phyloP scores from a whole-genome alignment of 371 early-diverging fungal species.

The Lichtheimia hyalospora region DNA sequence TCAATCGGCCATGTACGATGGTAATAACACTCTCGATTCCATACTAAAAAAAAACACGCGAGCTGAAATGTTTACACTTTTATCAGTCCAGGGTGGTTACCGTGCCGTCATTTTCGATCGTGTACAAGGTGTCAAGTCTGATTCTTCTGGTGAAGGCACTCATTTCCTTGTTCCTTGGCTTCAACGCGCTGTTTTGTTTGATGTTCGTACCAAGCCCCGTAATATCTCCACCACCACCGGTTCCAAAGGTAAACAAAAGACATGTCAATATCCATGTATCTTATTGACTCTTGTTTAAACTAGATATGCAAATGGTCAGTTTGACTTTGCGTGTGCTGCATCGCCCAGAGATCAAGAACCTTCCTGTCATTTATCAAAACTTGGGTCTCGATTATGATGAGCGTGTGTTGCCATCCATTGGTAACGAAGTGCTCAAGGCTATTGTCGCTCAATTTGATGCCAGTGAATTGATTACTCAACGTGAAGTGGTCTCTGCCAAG shows the following conservation, averaged over 20 bases:
- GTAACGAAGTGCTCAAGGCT: conserved; percentile 98
- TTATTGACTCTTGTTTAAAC: neutral
- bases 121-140: conserved; percentile 85
- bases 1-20: conserved; percentile 92
- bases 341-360: conserved; percentile 78
- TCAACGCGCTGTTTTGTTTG: conserved; percentile 74
- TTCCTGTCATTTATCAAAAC: conserved; percentile 87
- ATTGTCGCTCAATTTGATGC: conserved; percentile 99
- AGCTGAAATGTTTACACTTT: neutral
- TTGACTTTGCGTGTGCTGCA: conserved; percentile 94
- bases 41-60: neutral
- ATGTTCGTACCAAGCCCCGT: conserved; percentile 93
- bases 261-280: neutral
- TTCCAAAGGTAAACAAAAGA: conserved; percentile 38
- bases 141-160: conserved; percentile 89
- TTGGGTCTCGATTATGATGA: conserved; percentile 97
- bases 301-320: conserved; percentile 90
- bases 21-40: conserved; percentile 41
- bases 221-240: conserved; percentile 96
- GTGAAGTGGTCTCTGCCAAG: conserved; percentile 93
- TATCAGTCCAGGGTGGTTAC: conserved; percentile 91
- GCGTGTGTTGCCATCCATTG: conserved; percentile 96
- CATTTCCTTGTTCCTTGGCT: conserved; percentile 97
- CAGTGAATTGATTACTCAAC: conserved; percentile 96
- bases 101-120: conserved; percentile 98